Percentiles rank a stretch among this genome's conserved stretches.
phyloP scores from a whole-genome alignment of 805 yeast genomes.

The Lachancea waltii region DNA sequence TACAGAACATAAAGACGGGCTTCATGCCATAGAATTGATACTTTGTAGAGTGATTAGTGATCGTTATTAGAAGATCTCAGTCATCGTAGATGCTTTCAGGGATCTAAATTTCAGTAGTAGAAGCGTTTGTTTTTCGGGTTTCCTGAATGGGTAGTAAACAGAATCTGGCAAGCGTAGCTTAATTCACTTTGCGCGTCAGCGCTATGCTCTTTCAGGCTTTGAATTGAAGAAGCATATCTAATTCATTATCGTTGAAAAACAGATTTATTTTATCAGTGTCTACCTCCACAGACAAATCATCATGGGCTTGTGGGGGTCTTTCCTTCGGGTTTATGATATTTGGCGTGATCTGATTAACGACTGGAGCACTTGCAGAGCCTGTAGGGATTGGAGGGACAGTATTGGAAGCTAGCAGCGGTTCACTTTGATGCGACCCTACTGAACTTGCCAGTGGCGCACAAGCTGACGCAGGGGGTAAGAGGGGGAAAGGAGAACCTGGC shows the following conservation, averaged over 20 bases:
- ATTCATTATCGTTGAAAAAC: constrained; percentile 10
- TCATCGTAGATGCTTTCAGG: too few relatives aligned
- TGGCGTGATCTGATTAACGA: not conserved
- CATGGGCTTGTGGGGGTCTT: not conserved
- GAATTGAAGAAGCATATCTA: constrained; percentile 9
- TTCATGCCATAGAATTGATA: too few relatives aligned
- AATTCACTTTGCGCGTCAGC: not conserved
- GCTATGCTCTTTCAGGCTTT: constrained; percentile 1
- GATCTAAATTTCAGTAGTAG: too few relatives aligned
- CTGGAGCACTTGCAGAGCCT: too few relatives aligned
- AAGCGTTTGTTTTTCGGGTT: too few relatives aligned
- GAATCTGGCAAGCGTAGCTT: not conserved
- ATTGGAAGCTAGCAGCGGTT: too few relatives aligned
- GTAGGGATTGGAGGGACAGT: too few relatives aligned
- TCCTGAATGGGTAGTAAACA: too few relatives aligned
- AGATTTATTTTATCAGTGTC: constrained; percentile 9
- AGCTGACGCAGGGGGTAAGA: not conserved
- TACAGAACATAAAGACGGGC: not conserved
- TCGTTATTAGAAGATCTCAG: too few relatives aligned
- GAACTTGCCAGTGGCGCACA: not conserved
- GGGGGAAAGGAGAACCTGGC: not conserved
- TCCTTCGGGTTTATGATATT: not conserved
- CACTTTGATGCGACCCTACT: not conserved
- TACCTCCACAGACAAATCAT: constrained; percentile 1
- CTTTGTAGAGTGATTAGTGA: too few relatives aligned